phyloP scores from a whole-genome alignment of 2,329 filamentous ascomycete species.

The Parascedosporium putredinis region DNA sequence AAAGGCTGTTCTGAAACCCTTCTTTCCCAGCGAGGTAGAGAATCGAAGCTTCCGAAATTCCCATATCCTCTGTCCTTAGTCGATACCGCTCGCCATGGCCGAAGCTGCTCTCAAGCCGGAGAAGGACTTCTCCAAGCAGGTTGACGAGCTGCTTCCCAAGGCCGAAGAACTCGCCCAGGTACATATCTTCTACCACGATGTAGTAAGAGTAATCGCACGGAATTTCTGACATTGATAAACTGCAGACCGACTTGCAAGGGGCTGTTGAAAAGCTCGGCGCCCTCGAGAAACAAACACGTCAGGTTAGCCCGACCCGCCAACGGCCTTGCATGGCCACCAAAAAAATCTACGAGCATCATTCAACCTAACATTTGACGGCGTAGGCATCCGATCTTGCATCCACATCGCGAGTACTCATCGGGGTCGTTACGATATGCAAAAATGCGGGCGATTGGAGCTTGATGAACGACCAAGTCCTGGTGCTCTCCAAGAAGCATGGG shows the following conservation, averaged over 20 bases:
- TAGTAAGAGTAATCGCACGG: no score
- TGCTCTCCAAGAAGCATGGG: slow-evolving; percentile 98
- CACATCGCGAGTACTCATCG: slow-evolving; percentile 76
- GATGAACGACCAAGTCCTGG: slow-evolving; percentile 90
- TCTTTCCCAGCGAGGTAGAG: no score
- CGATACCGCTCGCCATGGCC: slow-evolving; percentile 51
- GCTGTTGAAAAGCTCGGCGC: slow-evolving; percentile 88
- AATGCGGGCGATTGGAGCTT: slow-evolving; percentile 85
- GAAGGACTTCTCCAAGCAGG: slow-evolving; percentile 98
- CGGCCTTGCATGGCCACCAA: no score
- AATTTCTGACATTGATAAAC: slow-evolving; percentile 7
- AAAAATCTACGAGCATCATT: slow-evolving; percentile 9
- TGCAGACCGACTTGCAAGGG: slow-evolving; percentile 64
- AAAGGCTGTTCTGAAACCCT: not conserved
- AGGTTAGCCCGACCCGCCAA: slow-evolving; percentile 45
- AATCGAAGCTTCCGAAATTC: no score
- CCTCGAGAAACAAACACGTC: slow-evolving; percentile 94
- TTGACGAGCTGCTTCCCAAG: slow-evolving; percentile 82
- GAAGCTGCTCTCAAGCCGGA: slow-evolving; percentile 81
- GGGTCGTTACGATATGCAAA: slow-evolving; percentile 91
- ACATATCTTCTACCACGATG: no score
- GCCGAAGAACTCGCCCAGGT: slow-evolving; percentile 85
- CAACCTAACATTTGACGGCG: slow-evolving; percentile 17
- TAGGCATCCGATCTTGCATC: slow-evolving; percentile 93
- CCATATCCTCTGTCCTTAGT: not conserved